Evolutionary conservation across 2,329 filamentous ascomycete genomes (phyloP), one percentile per base, ranked within the genome.

Genomic region (Fusarium mexicanum): DNA sequence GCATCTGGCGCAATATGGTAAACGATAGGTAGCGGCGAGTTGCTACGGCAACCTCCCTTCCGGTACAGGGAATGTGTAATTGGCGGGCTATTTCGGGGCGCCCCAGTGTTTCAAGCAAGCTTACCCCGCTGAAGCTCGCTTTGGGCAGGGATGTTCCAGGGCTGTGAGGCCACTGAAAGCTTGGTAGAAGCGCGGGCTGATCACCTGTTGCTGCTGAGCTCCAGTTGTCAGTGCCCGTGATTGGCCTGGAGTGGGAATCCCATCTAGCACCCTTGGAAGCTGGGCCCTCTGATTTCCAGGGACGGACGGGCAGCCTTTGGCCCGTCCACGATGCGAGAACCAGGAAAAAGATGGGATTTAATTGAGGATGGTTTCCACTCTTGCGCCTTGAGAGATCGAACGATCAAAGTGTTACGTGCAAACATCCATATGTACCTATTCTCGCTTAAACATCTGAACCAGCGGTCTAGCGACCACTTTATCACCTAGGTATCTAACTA

Each of bases 91-190:
- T 70, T 72, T 73, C 67, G 63, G 58, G 73, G 73, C 38, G 61
- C 58, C 57, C 68, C 60, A 70, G 57, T 68, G 76, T 79, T 78
- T 76, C 71, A 77, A 77, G 60, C 58, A 61, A 54, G 35, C 46
- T 51, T 78, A 78, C 76, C 76, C 76, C 76, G 76, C 76, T 76
- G 74, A 69, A 71, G 76, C 65, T 66, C 69, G 57, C 76, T 64
- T 68, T 51, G 59, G 67, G 62, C 73, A 71, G 55, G 69, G 70
- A 66, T 64, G 16, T 58, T 71, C 67, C 41, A 70, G 60, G 37
- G 35, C 64, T 61, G 53, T 61, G 72, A 74, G 71, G 48, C 72
- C 66, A 73, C 74, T 75, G 74, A 67, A 64, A 63, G 65, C 48
- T 67, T 72, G 41, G 68, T 67, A n/a, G 61, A 51, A 72, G 72